Base-by-base conservation (phyloP, 2,329 filamentous ascomycete species). In the Cladosporium sp. region DNA sequence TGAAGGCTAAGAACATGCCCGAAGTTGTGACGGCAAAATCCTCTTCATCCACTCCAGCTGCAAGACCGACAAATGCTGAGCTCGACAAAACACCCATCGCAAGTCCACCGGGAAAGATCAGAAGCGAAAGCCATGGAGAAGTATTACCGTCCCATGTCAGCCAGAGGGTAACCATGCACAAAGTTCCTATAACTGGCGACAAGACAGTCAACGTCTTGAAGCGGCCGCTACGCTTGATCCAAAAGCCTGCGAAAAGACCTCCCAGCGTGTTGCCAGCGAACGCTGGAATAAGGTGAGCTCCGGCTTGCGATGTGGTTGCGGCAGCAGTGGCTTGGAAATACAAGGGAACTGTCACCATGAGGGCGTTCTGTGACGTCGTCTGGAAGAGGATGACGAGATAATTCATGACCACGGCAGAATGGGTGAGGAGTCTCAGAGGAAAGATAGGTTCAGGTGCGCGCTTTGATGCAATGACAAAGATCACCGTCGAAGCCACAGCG, bases 201-300 rank as follows among this genome's bases (percentile, higher is more conserved):
- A 80, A 43, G 0, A 80, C 69, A 0, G 82, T 70, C 0, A 83
- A 69, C 0, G 63, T 55, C 53, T 83, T 85, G 63, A 85, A 86
- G 1, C 73, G 71, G 0, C 83, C 83, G 0, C 81, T 85, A 17
- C 68, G 71, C 36, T 75, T 74, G 58, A 86, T 85, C 43, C 76
- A 71, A 0, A 71, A 59, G 0, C 85, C 85, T 0, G 82, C 75
- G 0, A 83, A 37, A 2, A 89, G 68, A 0, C 82, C 83, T 1
- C 84, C 85, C 1, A 81, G 53, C 0, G 84, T 80, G 57, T 89
- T 88, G 0, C 85, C 85, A 0, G 79, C 66, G 0, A 89, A 83
- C 0, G 85, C 81, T 0, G 85, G 85, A 36, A 88, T 74, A 0
- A 89, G 70, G 58, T 87, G 82, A 0, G 78, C 70, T 2, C 77